Conservation (phyloP, 768 basidiomycete species). For the Rhodosporidiobolus odoratus region DNA sequence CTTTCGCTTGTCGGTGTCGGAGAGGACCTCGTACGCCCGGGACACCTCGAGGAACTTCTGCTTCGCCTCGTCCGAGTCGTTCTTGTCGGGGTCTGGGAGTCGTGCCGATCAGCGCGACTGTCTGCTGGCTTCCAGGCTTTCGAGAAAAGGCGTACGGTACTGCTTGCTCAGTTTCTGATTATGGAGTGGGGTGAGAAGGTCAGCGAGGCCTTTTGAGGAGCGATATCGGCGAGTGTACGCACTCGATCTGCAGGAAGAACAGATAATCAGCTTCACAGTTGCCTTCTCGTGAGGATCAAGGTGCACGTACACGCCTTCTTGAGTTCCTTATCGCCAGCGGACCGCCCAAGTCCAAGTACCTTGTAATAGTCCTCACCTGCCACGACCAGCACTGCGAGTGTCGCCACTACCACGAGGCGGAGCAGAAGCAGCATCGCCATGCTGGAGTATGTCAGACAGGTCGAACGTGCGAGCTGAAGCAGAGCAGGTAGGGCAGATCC, state of each 20-base stretch:
- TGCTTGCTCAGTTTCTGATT: slow-evolving; percentile 34
- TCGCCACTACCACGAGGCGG: slow-evolving; percentile 42
- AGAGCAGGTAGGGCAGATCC: neutral
- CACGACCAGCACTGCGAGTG: slow-evolving; percentile 5
- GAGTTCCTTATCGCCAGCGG: slow-evolving; percentile 16
- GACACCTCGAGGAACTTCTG: slow-evolving; percentile 69
- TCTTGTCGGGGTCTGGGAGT: slow-evolving; percentile 77
- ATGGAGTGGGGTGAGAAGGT: neutral
- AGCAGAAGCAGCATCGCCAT: slow-evolving; percentile 44
- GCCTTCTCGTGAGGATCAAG: neutral
- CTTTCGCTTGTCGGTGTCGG: slow-evolving; percentile 79
- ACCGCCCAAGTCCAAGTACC: slow-evolving; percentile 55
- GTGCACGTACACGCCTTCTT: slow-evolving; percentile 25
- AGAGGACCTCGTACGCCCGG: slow-evolving; percentile 86
- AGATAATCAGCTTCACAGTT: neutral
- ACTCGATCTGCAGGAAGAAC: neutral
- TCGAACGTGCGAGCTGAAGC: too few species aligned
- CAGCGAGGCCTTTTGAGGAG: neutral
- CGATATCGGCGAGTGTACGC: neutral
- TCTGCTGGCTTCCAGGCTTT: slow-evolving; percentile 62
- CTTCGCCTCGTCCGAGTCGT: slow-evolving; percentile 68
- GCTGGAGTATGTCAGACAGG: too few species aligned
- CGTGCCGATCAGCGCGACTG: neutral
- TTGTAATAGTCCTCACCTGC: slow-evolving; percentile 73
- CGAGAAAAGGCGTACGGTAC: slow-evolving; percentile 8